Base-by-base conservation (phyloP, 2,329 filamentous ascomycete genomes). In the Trichoderma asperellum region DNA sequence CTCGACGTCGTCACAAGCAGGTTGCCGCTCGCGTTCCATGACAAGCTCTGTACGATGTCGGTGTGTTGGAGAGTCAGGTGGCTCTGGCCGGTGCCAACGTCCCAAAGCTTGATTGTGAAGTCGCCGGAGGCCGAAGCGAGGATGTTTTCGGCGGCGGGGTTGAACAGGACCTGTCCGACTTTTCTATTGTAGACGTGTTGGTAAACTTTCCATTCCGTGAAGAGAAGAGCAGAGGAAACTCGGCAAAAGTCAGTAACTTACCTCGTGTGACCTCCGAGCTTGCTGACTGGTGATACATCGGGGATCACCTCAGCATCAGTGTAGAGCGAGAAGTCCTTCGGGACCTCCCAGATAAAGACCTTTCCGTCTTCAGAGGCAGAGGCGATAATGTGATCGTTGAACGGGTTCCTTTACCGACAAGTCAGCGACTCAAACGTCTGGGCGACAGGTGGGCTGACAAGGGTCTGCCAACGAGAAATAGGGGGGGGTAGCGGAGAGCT, bases 291-390 rank as follows among this genome's bases (percentile, higher is more conserved):
- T 59, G 88, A 83, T 72, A 99, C 90, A 79, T 97, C 92, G 76
- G 89, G 81, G 58, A 94, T 88, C 77, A 97, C 92, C 72, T 97
- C 94, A 60, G 89, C 89, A 77, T 98, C 94, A 52, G 89, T 92
- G 78, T 94, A 88, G 70, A 98, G 85, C 3, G 91, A 91, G 79
- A 98, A 98, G 80, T 88, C 88, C 74, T 96, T 85, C 11, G 96
- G 96, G 52, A 99, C 95, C 83, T 94, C 88, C 95, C 96, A 99
- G 77, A 99, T 87, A 79, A 97, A 97, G 75, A 98, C 91, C 86
- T 97, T 98, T 80, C 92, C 95, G 82, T 99, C 96, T 78, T 99
- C 96, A 64, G 95, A 97, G 70, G 92, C 94, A 60, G 96, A 99
- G 21, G 95, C 93, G 77, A 99, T 90, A 75, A 99, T 83, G 71